Evolutionary conservation across 1,284 basidiomycete species (phyloP).

Genomic region (Coriolopsis trogii): DNA sequence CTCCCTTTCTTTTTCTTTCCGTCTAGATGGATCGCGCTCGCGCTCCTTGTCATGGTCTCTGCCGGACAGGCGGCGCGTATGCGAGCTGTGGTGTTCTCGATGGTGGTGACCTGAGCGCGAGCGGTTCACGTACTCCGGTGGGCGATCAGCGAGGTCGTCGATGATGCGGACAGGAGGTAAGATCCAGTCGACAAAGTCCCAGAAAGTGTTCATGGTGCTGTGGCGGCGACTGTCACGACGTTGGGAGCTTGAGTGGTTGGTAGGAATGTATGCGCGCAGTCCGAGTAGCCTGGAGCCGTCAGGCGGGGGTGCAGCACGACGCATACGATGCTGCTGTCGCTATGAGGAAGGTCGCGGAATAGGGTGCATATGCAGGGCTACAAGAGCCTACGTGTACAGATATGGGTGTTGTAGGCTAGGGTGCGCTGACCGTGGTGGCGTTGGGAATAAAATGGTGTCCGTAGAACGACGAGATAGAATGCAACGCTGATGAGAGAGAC

Average conservation of each 20-base stretch:
- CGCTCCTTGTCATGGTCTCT: conserved; percentile 24
- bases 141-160: conserved; percentile 34
- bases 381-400: background rate
- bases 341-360: conserved; percentile 12
- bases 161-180: conserved; percentile 34
- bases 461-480: background rate
- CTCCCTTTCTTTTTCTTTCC: conserved; percentile 22
- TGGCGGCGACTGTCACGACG: background rate
- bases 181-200: conserved; percentile 36
- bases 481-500: conserved; percentile 8
- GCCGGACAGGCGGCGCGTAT: conserved; percentile 20
- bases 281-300: conserved; percentile 10
- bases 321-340: conserved; percentile 12
- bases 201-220: conserved; percentile 32
- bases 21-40: conserved; percentile 19
- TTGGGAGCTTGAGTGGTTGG: background rate
- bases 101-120: conserved; percentile 19
- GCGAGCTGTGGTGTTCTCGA: conserved; percentile 13
- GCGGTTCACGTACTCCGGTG: conserved; percentile 22
- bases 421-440: conserved; percentile 9
- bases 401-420: no score
- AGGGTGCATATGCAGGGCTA: conserved; percentile 8
- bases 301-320: conserved; percentile 14
- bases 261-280: conserved; percentile 3
- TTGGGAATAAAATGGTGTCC: no score